These are phyloP conservation scores for Penicillium ucsense DNA, from an alignment of 495 filamentous ascomycete genomes.

Conservation along the genomic window DNA sequence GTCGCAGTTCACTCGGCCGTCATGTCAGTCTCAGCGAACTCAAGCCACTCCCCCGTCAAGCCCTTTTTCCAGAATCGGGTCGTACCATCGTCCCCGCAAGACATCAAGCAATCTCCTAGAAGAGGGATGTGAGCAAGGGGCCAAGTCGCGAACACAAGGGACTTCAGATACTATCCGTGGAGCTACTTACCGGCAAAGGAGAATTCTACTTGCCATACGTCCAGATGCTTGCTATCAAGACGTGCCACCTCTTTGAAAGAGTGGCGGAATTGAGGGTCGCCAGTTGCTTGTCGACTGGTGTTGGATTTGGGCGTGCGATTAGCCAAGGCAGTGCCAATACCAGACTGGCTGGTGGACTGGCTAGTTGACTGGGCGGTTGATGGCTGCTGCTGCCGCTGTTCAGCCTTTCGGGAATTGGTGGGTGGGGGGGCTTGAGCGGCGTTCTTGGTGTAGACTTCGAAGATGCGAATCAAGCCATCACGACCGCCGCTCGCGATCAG, in stretches of 20 bases:
- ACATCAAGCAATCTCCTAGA: constrained; percentile 39
- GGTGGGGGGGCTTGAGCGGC: constrained; percentile 19
- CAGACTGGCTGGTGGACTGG: constrained; percentile 35
- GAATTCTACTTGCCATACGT: constrained; percentile 42
- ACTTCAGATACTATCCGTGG: too few species aligned
- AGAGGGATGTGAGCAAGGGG: too few species aligned
- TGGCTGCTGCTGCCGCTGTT: constrained; percentile 23
- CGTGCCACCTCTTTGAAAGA: constrained; percentile 37
- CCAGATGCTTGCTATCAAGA: constrained; percentile 39
- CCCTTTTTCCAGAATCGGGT: constrained; percentile 45
- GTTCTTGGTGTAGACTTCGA: constrained; percentile 55
- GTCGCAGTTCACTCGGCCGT: constrained; percentile 18
- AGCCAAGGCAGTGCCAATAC: constrained; percentile 43
- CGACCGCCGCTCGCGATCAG: constrained; percentile 86
- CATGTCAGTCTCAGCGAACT: constrained; percentile 42
- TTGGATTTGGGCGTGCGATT: constrained; percentile 25
- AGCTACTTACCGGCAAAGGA: constrained; percentile 33
- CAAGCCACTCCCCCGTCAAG: constrained; percentile 39
- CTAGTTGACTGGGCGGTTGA: constrained; percentile 26
- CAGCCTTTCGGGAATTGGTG: constrained; percentile 20
- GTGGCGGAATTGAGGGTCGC: constrained; percentile 34
- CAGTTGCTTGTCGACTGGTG: constrained; percentile 23
- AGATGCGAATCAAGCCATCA: constrained; percentile 81
- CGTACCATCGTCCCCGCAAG: constrained; percentile 39
- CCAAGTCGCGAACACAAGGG: too few species aligned